A percentile compares a stretch with the other conserved stretches of the same genome.
Conservation (phyloP, 257 asterid species). For the Apocynum venetum region DNA sequence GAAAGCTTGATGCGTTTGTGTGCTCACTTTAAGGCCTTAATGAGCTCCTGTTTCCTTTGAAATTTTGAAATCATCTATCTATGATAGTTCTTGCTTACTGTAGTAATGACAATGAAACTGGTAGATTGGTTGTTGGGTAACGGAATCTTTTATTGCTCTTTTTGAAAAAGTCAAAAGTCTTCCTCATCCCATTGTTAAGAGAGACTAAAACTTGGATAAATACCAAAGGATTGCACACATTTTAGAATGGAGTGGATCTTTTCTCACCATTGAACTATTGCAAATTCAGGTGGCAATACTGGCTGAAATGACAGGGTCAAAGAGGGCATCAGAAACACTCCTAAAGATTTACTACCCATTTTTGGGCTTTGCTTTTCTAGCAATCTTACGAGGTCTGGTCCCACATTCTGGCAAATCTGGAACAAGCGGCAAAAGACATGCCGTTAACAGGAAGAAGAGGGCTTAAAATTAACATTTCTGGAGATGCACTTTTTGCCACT, state of each 20-base stretch:
- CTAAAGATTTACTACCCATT: conserved; percentile 63
- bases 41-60: not conserved
- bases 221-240: not conserved
- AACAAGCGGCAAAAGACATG: conserved; percentile 38
- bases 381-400: conserved; percentile 64
- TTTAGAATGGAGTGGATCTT: no score
- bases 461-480: conserved; percentile 32
- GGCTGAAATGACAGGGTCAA: conserved; percentile 53
- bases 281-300: conserved; percentile 63
- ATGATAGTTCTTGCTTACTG: not conserved
- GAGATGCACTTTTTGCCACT: not conserved
- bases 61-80: not conserved
- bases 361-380: conserved; percentile 52
- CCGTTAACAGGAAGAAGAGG: conserved; percentile 52
- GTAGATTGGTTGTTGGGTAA: not conserved
- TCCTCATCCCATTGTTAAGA: not conserved
- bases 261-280: not conserved
- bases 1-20: not conserved
- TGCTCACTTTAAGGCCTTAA: not conserved
- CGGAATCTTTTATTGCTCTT: not conserved
- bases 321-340: conserved; percentile 58
- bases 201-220: not conserved
- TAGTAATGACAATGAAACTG: not conserved
- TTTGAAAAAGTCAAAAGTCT: not conserved
- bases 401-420: conserved; percentile 40